phyloP scores from a whole-genome alignment of 306 rosid species.

The Vicia faba region DNA sequence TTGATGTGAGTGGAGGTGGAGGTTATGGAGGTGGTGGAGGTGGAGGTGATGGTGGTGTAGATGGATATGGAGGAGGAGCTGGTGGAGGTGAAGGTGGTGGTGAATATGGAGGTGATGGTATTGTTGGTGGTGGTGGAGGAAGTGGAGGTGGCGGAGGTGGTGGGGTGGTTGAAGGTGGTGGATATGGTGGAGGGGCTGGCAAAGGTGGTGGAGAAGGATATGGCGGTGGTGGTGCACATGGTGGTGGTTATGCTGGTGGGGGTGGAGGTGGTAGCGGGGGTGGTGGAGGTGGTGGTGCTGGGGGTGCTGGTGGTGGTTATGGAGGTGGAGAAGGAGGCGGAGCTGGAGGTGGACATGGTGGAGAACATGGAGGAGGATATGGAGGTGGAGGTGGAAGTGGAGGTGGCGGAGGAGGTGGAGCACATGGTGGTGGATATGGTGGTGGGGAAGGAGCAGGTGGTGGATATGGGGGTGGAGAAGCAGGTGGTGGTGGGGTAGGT shows the following conservation, averaged over 20 bases:
- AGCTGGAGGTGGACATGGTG: slow-evolving; percentile 34
- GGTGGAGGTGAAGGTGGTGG: slow-evolving; percentile 47
- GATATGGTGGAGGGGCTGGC: slow-evolving; percentile 43
- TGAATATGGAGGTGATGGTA: slow-evolving; percentile 42
- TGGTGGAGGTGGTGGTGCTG: slow-evolving; percentile 29
- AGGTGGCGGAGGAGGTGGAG: slow-evolving; percentile 47
- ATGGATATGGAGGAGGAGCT: slow-evolving; percentile 49
- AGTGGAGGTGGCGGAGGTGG: slow-evolving; percentile 46
- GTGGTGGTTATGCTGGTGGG: slow-evolving; percentile 37
- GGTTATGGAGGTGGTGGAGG: slow-evolving; percentile 44
- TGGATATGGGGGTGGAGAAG: slow-evolving; percentile 41
- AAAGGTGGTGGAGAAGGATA: slow-evolving; percentile 51
- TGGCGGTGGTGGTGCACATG: slow-evolving; percentile 33
- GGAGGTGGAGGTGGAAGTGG: slow-evolving; percentile 39
- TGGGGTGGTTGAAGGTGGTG: slow-evolving; percentile 41
- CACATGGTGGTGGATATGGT: slow-evolving; percentile 51
- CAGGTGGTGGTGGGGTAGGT: slow-evolving; percentile 38
- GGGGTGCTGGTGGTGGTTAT: slow-evolving; percentile 35
- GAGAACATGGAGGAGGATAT: slow-evolving; percentile 41
- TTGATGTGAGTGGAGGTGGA: slow-evolving; percentile 39
- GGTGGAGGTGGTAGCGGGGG: slow-evolving; percentile 46
- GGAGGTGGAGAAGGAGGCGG: slow-evolving; percentile 48
- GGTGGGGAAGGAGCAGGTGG: slow-evolving; percentile 45
- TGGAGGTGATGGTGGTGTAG: slow-evolving; percentile 37
- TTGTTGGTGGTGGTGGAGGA: slow-evolving; percentile 41